Evolutionary conservation across 2,329 filamentous ascomycete genomes (phyloP).

Genomic region (Aspergillus sclerotialis): DNA sequence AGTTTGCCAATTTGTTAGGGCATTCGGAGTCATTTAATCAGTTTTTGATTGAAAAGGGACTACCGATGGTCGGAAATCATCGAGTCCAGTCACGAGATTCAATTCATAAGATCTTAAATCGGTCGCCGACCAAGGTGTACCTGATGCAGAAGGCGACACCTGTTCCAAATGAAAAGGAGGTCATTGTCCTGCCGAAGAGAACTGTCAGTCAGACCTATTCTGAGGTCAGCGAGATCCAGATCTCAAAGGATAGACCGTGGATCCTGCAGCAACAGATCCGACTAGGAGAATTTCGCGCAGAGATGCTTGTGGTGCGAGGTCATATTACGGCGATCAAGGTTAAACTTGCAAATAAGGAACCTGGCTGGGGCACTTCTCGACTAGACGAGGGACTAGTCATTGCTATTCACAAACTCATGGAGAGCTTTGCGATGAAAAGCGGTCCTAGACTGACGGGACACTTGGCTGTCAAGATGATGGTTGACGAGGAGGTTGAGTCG

Average conservation of each 20-base stretch:
- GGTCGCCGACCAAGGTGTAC: conserved; percentile 44
- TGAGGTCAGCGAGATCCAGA: conserved; percentile 49
- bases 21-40: conserved; percentile 61
- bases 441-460: conserved; percentile 58
- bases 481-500: conserved; percentile 39
- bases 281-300: conserved; percentile 63
- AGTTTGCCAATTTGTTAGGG: conserved; percentile 53
- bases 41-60: conserved; percentile 47
- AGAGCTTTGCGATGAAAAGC: conserved; percentile 46
- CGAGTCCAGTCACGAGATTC: conserved; percentile 48
- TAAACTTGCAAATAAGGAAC: conserved; percentile 55
- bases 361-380: conserved; percentile 60
- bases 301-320: conserved; percentile 60
- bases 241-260: conserved; percentile 53
- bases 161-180: conserved; percentile 51
- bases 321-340: conserved; percentile 60
- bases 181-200: conserved; percentile 52
- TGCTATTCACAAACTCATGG: conserved; percentile 61
- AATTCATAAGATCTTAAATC: conserved; percentile 47
- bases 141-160: conserved; percentile 50
- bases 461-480: conserved; percentile 64
- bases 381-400: conserved; percentile 46
- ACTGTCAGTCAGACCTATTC: conserved; percentile 47
- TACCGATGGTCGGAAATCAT: conserved; percentile 49
- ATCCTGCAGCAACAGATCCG: conserved; percentile 64